A percentile compares a stretch with the other conserved stretches of the same genome.
Evolutionary conservation across 169 alveolate species (phyloP).

Genomic region (Plasmodium malariae): DNA sequence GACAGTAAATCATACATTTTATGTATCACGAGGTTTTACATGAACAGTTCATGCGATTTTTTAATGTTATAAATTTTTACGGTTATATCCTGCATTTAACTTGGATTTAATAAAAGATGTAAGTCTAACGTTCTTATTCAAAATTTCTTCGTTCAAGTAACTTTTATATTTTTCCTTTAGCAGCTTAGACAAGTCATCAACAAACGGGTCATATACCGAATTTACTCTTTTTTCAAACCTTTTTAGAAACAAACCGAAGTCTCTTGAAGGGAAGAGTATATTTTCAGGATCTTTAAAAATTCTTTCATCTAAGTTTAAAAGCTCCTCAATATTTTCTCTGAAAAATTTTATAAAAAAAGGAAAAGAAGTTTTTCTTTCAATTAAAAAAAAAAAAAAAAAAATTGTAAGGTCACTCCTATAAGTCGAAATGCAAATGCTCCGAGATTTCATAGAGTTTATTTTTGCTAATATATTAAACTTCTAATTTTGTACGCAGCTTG

Average conservation of each 20-base stretch:
- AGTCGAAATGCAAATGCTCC: not conserved
- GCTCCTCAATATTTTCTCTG: slow-evolving; percentile 47
- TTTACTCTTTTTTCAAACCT: slow-evolving; percentile 9
- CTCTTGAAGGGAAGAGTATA: slow-evolving; percentile 57
- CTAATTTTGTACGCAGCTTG: not conserved
- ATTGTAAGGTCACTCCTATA: not conserved
- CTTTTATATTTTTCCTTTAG: slow-evolving; percentile 38
- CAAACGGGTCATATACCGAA: slow-evolving; percentile 38
- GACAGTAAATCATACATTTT: too few relatives aligned
- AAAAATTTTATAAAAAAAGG: not conserved
- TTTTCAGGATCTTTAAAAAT: slow-evolving; percentile 74
- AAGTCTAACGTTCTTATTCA: slow-evolving; percentile 34
- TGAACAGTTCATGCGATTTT: not conserved
- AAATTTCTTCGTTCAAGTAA: slow-evolving; percentile 53
- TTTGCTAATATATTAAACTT: too few relatives aligned
- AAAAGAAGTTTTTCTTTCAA: not conserved
- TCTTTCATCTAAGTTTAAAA: slow-evolving; percentile 69
- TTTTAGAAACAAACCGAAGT: slow-evolving; percentile 39
- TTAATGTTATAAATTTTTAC: slow-evolving; percentile 20
- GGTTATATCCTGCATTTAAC: slow-evolving; percentile 45
- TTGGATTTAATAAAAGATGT: slow-evolving; percentile 25
- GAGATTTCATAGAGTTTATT: too few relatives aligned
- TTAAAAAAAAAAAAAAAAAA: not conserved
- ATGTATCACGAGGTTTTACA: too few relatives aligned
- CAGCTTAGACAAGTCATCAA: slow-evolving; percentile 31